phyloP scores from a whole-genome alignment of 495 filamentous ascomycete species.

The Podospora fimiseda region DNA sequence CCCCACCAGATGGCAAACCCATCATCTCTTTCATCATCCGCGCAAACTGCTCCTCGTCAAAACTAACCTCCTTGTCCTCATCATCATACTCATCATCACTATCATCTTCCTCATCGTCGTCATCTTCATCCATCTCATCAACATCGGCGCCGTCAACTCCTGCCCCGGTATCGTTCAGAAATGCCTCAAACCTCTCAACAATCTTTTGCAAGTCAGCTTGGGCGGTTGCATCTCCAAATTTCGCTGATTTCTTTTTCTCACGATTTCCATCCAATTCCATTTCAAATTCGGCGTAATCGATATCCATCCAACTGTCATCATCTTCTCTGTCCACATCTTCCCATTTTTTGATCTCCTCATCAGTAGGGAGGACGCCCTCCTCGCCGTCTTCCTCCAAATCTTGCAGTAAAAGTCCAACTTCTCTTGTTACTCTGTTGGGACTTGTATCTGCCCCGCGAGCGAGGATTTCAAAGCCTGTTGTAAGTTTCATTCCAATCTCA shows the following conservation, averaged over 20 bases:
- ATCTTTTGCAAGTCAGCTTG: constrained; percentile 84
- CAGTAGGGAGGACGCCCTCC: constrained; percentile 57
- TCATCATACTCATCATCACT: constrained; percentile 37
- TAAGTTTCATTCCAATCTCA: constrained; percentile 82
- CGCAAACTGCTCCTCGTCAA: constrained; percentile 80
- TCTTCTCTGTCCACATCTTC: constrained; percentile 55
- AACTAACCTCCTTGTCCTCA: constrained; percentile 70
- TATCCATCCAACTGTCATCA: constrained; percentile 87
- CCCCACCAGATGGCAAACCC: constrained; percentile 58
- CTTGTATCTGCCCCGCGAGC: constrained; percentile 56
- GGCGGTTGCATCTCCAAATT: constrained; percentile 70
- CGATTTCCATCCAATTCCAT: constrained; percentile 51
- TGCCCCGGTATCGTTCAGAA: constrained; percentile 79
- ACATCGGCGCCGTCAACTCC: constrained; percentile 74
- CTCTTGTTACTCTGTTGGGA: constrained; percentile 58
- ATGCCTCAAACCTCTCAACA: constrained; percentile 85
- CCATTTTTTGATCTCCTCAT: constrained; percentile 70
- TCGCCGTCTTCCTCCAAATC: constrained; percentile 53
- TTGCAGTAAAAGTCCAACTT: constrained; percentile 67
- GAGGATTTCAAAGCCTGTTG: constrained; percentile 89
- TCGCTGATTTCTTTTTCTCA: constrained; percentile 17
- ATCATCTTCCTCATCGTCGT: constrained; percentile 36
- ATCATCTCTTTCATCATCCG: constrained; percentile 94
- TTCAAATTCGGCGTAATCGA: constrained; percentile 85
- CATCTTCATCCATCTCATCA: constrained; percentile 55